phyloP scores from a whole-genome alignment of 2,329 filamentous ascomycete species.

The Neoarthrinium moseri region DNA sequence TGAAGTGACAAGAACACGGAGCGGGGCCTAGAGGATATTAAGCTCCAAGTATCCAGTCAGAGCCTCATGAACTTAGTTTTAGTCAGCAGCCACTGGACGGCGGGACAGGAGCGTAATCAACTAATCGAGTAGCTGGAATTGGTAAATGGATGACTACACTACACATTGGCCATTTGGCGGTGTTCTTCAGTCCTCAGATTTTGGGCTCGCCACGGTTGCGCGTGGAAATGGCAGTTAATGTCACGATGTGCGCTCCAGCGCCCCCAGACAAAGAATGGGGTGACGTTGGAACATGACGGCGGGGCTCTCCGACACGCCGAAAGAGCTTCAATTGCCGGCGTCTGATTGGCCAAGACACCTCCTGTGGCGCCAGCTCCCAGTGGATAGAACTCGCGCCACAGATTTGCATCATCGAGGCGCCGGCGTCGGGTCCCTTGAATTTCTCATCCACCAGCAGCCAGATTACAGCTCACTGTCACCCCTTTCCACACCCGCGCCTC shows the following conservation, averaged over 20 bases:
- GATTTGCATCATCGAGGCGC: conserved; percentile 9
- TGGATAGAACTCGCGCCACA: not conserved
- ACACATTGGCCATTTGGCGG: no score
- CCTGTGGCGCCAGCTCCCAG: conserved; percentile 3
- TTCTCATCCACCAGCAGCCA: not conserved
- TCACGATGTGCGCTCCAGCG: not conserved
- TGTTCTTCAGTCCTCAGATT: no score
- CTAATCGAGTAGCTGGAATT: no score
- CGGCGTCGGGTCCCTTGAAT: no score
- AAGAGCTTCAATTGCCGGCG: not conserved
- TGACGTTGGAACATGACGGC: not conserved
- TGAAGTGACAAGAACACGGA: not conserved
- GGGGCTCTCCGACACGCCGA: not conserved
- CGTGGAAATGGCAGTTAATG: no score
- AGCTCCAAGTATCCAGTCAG: not conserved
- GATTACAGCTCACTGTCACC: not conserved
- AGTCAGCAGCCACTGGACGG: not conserved
- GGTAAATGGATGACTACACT: no score
- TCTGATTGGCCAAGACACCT: not conserved
- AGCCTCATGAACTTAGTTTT: not conserved
- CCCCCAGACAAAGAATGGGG: not conserved
- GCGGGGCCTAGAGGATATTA: not conserved
- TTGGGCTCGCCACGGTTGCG: no score
- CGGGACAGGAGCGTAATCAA: no score
- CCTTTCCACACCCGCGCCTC: not conserved